Percentiles rank a stretch among this genome's conserved stretches.
Conservation (phyloP, 2,329 filamentous ascomycete species). For the Ophiostoma australiae region DNA sequence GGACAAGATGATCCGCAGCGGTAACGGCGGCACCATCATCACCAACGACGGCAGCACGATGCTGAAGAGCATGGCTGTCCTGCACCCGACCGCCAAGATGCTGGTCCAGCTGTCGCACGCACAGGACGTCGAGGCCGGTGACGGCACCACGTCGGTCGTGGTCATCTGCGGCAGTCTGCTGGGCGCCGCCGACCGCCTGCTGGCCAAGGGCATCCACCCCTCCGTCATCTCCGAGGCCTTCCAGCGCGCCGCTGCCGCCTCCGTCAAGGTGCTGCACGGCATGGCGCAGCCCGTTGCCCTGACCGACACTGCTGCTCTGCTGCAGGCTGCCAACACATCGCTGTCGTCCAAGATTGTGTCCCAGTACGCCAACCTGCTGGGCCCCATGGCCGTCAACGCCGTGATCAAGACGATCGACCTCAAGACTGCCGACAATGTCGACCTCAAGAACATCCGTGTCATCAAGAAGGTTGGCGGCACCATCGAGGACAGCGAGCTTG, state of each 20-base stretch:
- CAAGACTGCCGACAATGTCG: constrained; percentile 93
- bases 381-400: constrained; percentile 96
- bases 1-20: constrained; percentile 99
- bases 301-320: constrained; percentile 78
- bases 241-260: constrained; percentile 84
- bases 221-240: constrained; percentile 97
- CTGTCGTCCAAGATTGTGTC: constrained; percentile 98
- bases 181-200: constrained; percentile 84
- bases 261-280: constrained; percentile 83
- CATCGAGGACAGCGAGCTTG: constrained; percentile 96
- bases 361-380: constrained; percentile 89
- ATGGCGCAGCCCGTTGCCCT: constrained; percentile 95
- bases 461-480: constrained; percentile 97
- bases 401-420: constrained; percentile 94
- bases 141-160: constrained; percentile 96
- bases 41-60: constrained; percentile 99
- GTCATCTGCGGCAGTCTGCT: constrained; percentile 95
- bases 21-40: constrained; percentile 96
- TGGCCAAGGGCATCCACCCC: constrained; percentile 92
- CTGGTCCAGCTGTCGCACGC: constrained; percentile 94
- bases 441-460: constrained; percentile 92
- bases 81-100: constrained; percentile 99
- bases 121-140: constrained; percentile 96
- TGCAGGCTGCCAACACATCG: constrained; percentile 95
- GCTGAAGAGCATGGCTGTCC: constrained; percentile 97